These are phyloP conservation scores for Plasmodium knowlesi DNA, from an alignment of 169 alveolate species.

Conservation along the genomic window DNA sequence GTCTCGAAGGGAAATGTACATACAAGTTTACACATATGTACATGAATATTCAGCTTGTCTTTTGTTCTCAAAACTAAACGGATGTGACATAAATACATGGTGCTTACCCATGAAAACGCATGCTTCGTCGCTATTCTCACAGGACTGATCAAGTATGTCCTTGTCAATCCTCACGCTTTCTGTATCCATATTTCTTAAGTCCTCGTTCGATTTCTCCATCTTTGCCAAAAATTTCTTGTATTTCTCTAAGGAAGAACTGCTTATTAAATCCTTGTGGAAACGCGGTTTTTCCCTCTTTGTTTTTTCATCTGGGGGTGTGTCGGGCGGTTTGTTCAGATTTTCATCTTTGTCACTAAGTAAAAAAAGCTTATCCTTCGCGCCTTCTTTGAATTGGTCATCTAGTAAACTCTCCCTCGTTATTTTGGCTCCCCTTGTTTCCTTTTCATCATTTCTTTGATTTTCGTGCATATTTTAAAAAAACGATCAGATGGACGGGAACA, in stretches of 20 bases:
- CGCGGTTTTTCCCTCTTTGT: slow-evolving; percentile 29
- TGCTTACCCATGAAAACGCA: slow-evolving; percentile 71
- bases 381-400: slow-evolving; percentile 59
- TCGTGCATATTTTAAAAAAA: slow-evolving; percentile 12
- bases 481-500: not conserved
- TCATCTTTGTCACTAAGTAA: slow-evolving; percentile 13
- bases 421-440: not conserved
- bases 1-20: not conserved
- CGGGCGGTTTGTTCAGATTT: not conserved
- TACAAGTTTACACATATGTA: slow-evolving; percentile 5
- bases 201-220: slow-evolving; percentile 67
- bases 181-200: slow-evolving; percentile 46
- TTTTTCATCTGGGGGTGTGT: slow-evolving; percentile 6
- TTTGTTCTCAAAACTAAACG: not conserved
- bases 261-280: slow-evolving; percentile 45
- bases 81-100: not conserved
- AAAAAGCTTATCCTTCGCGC: slow-evolving; percentile 13
- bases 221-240: slow-evolving; percentile 31
- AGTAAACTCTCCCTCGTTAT: slow-evolving; percentile 46
- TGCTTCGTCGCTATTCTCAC: slow-evolving; percentile 11
- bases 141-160: slow-evolving; percentile 39
- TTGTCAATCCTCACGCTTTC: slow-evolving; percentile 46
- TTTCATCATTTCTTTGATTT: slow-evolving; percentile 5
- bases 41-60: not conserved
- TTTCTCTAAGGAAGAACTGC: slow-evolving; percentile 21